These are phyloP conservation scores for Lactifluus subvellereus DNA, from an alignment of 768 basidiomycete species.

Conservation along the genomic window DNA sequence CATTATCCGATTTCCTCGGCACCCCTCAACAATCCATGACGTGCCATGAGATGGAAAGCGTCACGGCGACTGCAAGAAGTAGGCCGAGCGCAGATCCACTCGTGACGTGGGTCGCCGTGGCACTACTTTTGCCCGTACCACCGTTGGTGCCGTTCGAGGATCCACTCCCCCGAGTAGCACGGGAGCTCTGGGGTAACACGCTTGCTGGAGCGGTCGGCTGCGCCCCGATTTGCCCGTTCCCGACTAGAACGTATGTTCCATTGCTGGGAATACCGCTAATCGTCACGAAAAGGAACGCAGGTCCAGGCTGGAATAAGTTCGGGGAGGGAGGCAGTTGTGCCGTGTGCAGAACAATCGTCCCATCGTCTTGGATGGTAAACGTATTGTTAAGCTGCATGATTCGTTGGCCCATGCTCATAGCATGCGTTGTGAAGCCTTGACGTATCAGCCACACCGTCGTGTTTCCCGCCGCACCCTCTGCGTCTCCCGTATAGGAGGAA, in stretches of 20 bases:
- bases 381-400: slow-evolving; percentile 78
- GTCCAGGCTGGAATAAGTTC: slow-evolving; percentile 83
- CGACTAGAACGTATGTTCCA: slow-evolving; percentile 60
- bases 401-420: slow-evolving; percentile 85
- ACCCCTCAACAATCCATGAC: too few relatives aligned
- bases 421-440: slow-evolving; percentile 80
- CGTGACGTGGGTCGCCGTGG: neutral
- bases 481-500: slow-evolving; percentile 56
- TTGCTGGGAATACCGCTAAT: slow-evolving; percentile 48
- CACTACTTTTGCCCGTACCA: neutral
- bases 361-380: slow-evolving; percentile 70
- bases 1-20: too few relatives aligned
- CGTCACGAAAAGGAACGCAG: slow-evolving; percentile 75
- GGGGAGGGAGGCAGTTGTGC: slow-evolving; percentile 79
- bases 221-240: slow-evolving; percentile 65
- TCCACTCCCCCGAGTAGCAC: slow-evolving; percentile 8
- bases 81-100: neutral
- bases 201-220: slow-evolving; percentile 50
- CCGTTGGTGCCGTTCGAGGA: neutral
- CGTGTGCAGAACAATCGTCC: slow-evolving; percentile 72
- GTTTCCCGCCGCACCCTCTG: slow-evolving; percentile 65
- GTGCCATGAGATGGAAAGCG: neutral
- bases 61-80: neutral
- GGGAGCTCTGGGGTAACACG: slow-evolving; percentile 46
- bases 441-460: slow-evolving; percentile 74